phyloP scores from a whole-genome alignment of 140 eudicot genomes.

The Erigeron philadelphicus region DNA sequence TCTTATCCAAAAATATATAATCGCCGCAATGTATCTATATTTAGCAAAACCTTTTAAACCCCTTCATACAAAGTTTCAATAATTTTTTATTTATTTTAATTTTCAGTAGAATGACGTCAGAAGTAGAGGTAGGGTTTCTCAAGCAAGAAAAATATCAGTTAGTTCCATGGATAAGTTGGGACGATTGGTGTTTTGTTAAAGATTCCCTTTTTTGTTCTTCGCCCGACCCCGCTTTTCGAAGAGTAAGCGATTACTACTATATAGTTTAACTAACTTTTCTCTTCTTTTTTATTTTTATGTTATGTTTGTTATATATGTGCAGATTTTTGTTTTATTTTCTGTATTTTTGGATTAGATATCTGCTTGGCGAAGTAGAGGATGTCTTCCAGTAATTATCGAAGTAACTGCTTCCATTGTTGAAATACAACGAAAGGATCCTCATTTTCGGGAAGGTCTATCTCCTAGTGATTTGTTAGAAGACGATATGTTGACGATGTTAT shows the following conservation, averaged over 20 bases:
- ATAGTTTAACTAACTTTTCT: background rate
- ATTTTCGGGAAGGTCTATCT: conserved; percentile 40
- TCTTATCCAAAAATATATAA: no score
- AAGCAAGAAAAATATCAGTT: conserved; percentile 37
- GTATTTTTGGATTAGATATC: conserved; percentile 39
- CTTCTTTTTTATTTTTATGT: background rate
- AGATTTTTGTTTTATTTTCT: background rate
- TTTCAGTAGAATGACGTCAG: conserved; percentile 16
- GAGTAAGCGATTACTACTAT: conserved; percentile 36
- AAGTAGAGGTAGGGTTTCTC: conserved; percentile 42
- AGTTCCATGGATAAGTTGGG: conserved; percentile 92
- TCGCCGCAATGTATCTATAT: no score
- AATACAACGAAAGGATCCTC: conserved; percentile 71
- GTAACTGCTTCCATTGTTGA: conserved; percentile 74
- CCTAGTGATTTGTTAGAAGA: conserved; percentile 41
- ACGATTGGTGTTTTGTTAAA: conserved; percentile 67
- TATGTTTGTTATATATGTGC: background rate
- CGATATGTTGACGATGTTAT: conserved; percentile 68
- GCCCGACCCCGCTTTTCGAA: conserved; percentile 47
- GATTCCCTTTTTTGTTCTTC: conserved; percentile 68
- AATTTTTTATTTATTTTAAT: no score
- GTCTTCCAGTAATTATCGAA: conserved; percentile 59
- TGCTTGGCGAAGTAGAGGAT: conserved; percentile 92
- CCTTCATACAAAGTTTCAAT: no score
- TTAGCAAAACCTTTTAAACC: no score